Evolutionary conservation across 768 basidiomycete species (phyloP).

Genomic region (Kwoniella dejecticola): DNA sequence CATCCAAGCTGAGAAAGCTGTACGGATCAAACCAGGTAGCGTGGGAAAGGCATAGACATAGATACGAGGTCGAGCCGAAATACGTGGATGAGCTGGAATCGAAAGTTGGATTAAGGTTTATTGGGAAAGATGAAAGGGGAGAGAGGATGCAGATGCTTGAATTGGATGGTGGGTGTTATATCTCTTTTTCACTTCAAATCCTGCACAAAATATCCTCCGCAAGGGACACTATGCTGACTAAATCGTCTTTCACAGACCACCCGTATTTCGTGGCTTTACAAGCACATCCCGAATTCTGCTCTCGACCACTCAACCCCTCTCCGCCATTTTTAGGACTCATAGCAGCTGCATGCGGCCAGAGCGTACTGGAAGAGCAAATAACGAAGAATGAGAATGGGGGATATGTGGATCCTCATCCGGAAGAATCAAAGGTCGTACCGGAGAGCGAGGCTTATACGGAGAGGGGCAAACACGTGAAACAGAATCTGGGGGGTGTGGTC

Average conservation of each 20-base stretch:
- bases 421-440: slow-evolving; percentile 50
- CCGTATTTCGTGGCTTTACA: slow-evolving; percentile 92
- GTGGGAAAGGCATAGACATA: slow-evolving; percentile 96
- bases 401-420: slow-evolving; percentile 55
- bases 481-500: slow-evolving; percentile 34
- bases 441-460: slow-evolving; percentile 48
- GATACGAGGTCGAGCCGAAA: slow-evolving; percentile 92
- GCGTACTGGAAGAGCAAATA: slow-evolving; percentile 72
- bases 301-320: slow-evolving; percentile 93
- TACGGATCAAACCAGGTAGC: slow-evolving; percentile 80
- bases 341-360: slow-evolving; percentile 68
- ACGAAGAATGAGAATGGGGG: slow-evolving; percentile 61
- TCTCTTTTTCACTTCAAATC: neutral
- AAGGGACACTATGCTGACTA: too few species aligned
- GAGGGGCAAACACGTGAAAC: slow-evolving; percentile 41
- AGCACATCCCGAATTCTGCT: slow-evolving; percentile 98
- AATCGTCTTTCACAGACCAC: too few species aligned
- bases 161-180: slow-evolving; percentile 65
- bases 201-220: too few species aligned
- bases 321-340: slow-evolving; percentile 96
- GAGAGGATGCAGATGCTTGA: slow-evolving; percentile 98
- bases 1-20: slow-evolving; percentile 69
- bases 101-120: slow-evolving; percentile 70
- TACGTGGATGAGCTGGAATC: slow-evolving; percentile 71
- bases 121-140: slow-evolving; percentile 91